phyloP scores from a whole-genome alignment of 2,329 filamentous ascomycete genomes.

The Ophidiomyces ophidiicola region DNA sequence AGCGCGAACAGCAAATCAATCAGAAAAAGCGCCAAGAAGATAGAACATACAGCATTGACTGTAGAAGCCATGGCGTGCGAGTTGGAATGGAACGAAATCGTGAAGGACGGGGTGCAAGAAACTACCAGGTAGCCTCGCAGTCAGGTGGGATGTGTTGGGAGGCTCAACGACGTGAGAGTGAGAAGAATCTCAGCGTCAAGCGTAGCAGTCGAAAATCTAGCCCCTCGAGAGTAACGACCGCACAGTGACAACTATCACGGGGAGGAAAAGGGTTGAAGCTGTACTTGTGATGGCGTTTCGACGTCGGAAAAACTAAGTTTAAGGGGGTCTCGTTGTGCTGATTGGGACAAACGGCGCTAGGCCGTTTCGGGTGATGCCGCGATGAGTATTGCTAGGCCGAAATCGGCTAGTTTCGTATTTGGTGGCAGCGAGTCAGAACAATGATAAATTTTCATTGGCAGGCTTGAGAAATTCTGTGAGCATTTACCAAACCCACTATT shows the following conservation, averaged over 20 bases:
- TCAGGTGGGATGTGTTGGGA: conserved; percentile 1
- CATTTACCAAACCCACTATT: too few species aligned
- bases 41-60: conserved; percentile 39
- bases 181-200: conserved; percentile 1
- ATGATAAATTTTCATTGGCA: not conserved
- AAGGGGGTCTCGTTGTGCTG: conserved; percentile 8
- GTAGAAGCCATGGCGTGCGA: conserved; percentile 41
- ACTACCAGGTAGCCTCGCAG: conserved; percentile 11
- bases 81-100: conserved; percentile 12
- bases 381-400: not conserved
- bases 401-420: not conserved
- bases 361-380: conserved; percentile 4
- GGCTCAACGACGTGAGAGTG: conserved; percentile 1
- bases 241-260: conserved; percentile 3
- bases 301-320: conserved; percentile 12
- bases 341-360: conserved; percentile 4
- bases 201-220: conserved; percentile 1
- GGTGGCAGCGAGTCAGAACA: not conserved
- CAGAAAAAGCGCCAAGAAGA: not conserved
- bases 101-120: conserved; percentile 14
- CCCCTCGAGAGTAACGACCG: not conserved
- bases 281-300: conserved; percentile 8
- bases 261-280: conserved; percentile 9
- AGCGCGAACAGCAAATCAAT: not conserved
- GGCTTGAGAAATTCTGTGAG: too few species aligned